Evolutionary conservation across 257 asterid genomes (phyloP).

Genomic region (Nemophila menziesii): DNA sequence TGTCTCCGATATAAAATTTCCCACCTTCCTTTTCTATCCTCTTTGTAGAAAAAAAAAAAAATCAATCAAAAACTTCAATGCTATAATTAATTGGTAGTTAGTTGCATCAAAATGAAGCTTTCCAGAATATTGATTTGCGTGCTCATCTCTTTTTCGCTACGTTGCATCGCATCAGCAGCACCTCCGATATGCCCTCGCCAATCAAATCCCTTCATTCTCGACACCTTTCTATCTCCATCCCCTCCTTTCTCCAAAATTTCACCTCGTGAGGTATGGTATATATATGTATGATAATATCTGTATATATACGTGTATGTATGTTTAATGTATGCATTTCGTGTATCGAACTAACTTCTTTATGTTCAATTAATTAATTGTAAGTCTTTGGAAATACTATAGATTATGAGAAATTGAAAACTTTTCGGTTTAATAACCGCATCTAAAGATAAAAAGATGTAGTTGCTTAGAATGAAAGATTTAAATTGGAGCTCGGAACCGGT

Average conservation of each 20-base stretch:
- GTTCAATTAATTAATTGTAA: too few relatives aligned
- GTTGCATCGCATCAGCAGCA: constrained; percentile 3
- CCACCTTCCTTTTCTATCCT: not conserved
- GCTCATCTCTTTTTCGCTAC: not conserved
- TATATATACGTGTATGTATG: not conserved
- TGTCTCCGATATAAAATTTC: not conserved
- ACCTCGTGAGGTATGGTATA: constrained; percentile 12
- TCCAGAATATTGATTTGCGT: not conserved
- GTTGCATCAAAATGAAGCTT: not conserved
- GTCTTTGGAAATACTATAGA: too few relatives aligned
- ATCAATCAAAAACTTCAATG: too few relatives aligned
- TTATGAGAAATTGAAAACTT: too few relatives aligned
- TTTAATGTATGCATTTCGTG: not conserved
- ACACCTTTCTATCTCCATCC: constrained; percentile 12
- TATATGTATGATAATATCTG: rapidly evolving
- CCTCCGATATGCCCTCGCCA: constrained; percentile 1
- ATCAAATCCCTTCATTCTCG: constrained; percentile 1
- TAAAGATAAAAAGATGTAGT: too few relatives aligned
- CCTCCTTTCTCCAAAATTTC: constrained; percentile 10
- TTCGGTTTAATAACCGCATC: too few relatives aligned
- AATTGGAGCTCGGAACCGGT: too few relatives aligned
- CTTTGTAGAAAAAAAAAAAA: not conserved
- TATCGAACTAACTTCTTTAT: not conserved
- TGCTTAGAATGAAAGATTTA: too few relatives aligned
- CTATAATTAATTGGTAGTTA: too few relatives aligned